Evolutionary conservation across 257 asterid species (phyloP), one percentile per base, ranked within the genome.

Genomic region (Hygrophila difformis): DNA sequence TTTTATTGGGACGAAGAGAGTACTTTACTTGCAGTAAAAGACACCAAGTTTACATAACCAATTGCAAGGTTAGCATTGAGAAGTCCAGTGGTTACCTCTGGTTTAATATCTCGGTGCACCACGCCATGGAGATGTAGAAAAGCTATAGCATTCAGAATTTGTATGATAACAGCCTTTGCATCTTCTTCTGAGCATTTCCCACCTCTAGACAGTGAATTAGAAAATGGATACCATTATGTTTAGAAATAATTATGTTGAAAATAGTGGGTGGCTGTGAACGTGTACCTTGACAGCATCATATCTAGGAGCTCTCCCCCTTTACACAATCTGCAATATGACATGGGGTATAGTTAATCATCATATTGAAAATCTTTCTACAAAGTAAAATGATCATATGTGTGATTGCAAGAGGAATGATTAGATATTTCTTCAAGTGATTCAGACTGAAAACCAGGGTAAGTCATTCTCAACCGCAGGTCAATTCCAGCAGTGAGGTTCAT

Each of bases 291-390:
- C 18, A 82, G 72, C 44, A 78, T 78, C 57, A 76, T 67, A 58
- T 82, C 93, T 6, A 82, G 71, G 33, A 82, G 89, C 64, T 70
- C 93, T 60, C 84, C 93, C 29, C 93, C 93, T 70, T 78, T 70
- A 56, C 89, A 82, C 70, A 82, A 57, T 72, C 89, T 82, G 76
- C n/a, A 34, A 58, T 60, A 31, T 5, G 22, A 42, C 28, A 48
- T 2, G 1, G 14, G 18, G 14, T 39, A 15, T 16, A 46, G 13
- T 61, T 33, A 45, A 47, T 44, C 12, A 39, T 42, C 43, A 19
- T 17, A 49, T 49, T 21, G 29, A 15, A 18, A 13, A 55, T 9
- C 26, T 6, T 38, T 15, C 2, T 16, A 16, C 23, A 13, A 21
- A 39, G 22, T 13, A 51, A 12, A 6, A 5, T n/a, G 2, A 22